phyloP scores from a whole-genome alignment of 176 grass and related monocot species.

The Juncus inflexus region DNA sequence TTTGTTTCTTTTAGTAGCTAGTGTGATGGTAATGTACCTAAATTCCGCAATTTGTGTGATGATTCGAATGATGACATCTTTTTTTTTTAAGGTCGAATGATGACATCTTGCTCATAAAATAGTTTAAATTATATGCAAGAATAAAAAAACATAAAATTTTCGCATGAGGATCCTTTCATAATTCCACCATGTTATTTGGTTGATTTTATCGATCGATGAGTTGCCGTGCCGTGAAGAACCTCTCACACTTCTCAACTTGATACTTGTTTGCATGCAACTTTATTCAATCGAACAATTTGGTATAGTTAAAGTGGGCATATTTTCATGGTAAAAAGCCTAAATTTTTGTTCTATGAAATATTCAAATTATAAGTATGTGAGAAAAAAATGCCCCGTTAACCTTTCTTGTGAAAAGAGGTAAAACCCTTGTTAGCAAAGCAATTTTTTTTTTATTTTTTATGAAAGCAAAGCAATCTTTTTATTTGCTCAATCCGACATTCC shows the following conservation, averaged over 20 bases:
- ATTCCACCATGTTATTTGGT: not conserved
- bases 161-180: constrained; percentile 35
- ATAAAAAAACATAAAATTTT: not conserved
- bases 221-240: not conserved
- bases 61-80: not conserved
- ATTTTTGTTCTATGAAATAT: not conserved
- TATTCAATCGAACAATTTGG: constrained; percentile 18
- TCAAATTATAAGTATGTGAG: constrained; percentile 10
- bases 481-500: constrained; percentile 40
- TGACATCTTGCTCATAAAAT: not conserved
- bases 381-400: constrained; percentile 42
- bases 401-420: constrained; percentile 54
- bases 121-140: not conserved
- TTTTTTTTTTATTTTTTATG: too few relatives aligned
- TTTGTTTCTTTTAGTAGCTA: too few relatives aligned
- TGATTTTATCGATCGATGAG: constrained; percentile 20
- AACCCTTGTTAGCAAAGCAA: constrained; percentile 16
- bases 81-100: too few relatives aligned
- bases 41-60: not conserved
- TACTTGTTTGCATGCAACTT: constrained; percentile 35
- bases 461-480: too few relatives aligned
- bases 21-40: not conserved
- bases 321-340: constrained; percentile 9
- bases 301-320: not conserved
- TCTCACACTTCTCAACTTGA: constrained; percentile 51